These are phyloP conservation scores for Sugiyamaella floridensis DNA, from an alignment of 805 yeast genomes.

Conservation along the genomic window DNA sequence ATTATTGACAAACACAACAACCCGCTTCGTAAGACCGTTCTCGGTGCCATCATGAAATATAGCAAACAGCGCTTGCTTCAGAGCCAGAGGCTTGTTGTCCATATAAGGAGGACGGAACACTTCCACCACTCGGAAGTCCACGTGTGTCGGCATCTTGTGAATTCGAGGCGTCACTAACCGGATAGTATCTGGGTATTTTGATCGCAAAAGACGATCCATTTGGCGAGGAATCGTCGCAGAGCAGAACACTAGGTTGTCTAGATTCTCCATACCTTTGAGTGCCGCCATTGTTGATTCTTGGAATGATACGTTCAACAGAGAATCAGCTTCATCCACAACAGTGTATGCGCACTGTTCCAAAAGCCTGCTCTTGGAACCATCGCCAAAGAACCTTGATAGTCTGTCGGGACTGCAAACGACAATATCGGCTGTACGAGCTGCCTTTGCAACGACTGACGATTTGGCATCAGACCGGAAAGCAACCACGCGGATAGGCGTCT, in stretches of 20 bases:
- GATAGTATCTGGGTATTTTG: conserved; percentile 56
- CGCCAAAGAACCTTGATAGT: conserved; percentile 34
- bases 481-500: neutral
- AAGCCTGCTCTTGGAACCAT: conserved; percentile 3
- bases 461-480: conserved; percentile 2
- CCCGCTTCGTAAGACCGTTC: conserved; percentile 64
- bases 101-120: conserved; percentile 72
- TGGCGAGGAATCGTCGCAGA: conserved; percentile 86
- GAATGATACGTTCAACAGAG: conserved; percentile 79
- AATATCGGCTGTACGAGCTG: conserved; percentile 53
- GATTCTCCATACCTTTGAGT: conserved; percentile 35
- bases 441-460: neutral
- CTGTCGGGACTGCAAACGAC: conserved; percentile 83
- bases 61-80: conserved; percentile 83
- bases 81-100: conserved; percentile 75
- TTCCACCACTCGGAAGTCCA: conserved; percentile 69
- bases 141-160: conserved; percentile 74
- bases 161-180: conserved; percentile 72
- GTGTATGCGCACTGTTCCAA: conserved; percentile 47
- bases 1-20: conserved; percentile 77
- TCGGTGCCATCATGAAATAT: conserved; percentile 81
- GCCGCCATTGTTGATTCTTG: conserved; percentile 50
- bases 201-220: conserved; percentile 55
- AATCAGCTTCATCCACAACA: conserved; percentile 91
- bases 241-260: conserved; percentile 63